Conservation (phyloP, 2,329 filamentous ascomycete species). For the Aspergillus fijiensis region DNA sequence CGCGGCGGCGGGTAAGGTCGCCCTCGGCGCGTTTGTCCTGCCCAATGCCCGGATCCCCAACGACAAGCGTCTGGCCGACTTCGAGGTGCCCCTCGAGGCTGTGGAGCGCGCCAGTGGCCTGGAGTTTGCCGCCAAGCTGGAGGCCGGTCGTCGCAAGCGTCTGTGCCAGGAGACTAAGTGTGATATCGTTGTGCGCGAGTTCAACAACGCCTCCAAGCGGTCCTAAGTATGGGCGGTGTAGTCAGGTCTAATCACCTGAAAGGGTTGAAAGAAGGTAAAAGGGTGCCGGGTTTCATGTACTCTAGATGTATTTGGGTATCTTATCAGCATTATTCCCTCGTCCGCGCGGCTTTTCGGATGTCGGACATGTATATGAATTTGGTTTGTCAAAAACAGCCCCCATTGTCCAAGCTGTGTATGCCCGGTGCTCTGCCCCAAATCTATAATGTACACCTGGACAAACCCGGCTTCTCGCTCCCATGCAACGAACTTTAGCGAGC, state of each 20-base stretch:
- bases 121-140: slow-evolving; percentile 82
- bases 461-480: neutral
- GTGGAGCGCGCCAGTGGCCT: slow-evolving; percentile 89
- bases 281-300: neutral
- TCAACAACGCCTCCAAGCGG: slow-evolving; percentile 56
- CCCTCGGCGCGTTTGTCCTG: slow-evolving; percentile 89
- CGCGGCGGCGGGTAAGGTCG: slow-evolving; percentile 65
- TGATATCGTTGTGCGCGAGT: slow-evolving; percentile 80
- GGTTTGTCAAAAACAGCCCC: neutral
- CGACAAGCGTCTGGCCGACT: slow-evolving; percentile 80
- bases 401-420: neutral
- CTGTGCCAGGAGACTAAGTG: slow-evolving; percentile 87
- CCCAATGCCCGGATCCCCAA: slow-evolving; percentile 90
- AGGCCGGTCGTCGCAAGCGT: slow-evolving; percentile 68
- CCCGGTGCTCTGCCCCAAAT: neutral
- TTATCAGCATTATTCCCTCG: neutral
- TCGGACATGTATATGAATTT: neutral
- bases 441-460: neutral
- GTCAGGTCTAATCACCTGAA: neutral
- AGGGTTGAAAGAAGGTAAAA: too few species aligned
- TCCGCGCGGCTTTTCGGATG: neutral
- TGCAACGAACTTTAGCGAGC: neutral
- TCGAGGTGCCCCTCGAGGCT: slow-evolving; percentile 90
- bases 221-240: slow-evolving; percentile 12
- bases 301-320: neutral